A percentile compares a stretch with the other conserved stretches of the same genome.
Evolutionary conservation across 2,329 filamentous ascomycete genomes (phyloP).

Genomic region (Colletotrichum tanaceti): DNA sequence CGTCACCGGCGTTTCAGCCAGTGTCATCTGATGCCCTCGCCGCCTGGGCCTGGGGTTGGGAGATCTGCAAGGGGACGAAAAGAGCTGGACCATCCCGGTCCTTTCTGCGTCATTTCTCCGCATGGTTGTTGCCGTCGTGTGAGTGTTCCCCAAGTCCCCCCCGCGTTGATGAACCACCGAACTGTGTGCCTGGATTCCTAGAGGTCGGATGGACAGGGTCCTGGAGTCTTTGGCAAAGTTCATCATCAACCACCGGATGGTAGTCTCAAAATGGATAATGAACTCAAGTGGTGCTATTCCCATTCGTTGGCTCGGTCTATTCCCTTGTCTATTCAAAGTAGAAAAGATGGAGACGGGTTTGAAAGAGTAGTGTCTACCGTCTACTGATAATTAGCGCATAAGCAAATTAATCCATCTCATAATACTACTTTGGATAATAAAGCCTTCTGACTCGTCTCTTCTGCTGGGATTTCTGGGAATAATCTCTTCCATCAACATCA

Average conservation of each 20-base stretch:
- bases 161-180: constrained; percentile 8
- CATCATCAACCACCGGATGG: not conserved
- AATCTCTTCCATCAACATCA: constrained; percentile 54
- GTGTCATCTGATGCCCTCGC: constrained; percentile 31
- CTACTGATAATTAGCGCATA: no score
- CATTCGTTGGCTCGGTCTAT: not conserved
- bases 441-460: constrained; percentile 43
- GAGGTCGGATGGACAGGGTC: not conserved
- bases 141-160: no score
- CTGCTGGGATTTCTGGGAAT: constrained; percentile 50
- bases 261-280: not conserved
- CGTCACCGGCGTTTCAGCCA: constrained; percentile 34
- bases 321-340: no score
- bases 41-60: not conserved
- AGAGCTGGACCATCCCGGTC: not conserved
- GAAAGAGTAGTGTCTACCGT: constrained; percentile 38
- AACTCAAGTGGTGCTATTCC: accelerated
- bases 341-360: constrained; percentile 55
- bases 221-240: not conserved
- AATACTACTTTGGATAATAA: no score
- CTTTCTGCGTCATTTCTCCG: constrained; percentile 32
- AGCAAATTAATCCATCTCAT: not conserved
- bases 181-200: not conserved
- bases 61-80: constrained; percentile 14
- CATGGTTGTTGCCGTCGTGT: not conserved